Base-by-base conservation (phyloP, 1,284 basidiomycete genomes). In the Tylopilus sp. region DNA sequence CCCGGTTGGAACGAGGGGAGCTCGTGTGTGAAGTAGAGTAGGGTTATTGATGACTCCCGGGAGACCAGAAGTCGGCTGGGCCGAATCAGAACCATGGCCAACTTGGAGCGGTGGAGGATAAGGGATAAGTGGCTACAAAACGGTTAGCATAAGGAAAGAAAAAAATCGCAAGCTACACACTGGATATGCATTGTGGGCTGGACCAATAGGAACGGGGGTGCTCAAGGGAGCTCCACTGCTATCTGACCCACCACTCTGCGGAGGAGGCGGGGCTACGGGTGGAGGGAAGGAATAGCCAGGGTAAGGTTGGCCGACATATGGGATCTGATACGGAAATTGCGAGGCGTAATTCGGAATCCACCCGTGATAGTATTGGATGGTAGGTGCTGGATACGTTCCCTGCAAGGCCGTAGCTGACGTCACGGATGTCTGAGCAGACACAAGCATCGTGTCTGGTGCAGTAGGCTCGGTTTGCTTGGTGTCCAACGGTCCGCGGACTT, bases 1-100 rank as follows among this genome's bases (percentile, higher is more conserved):
- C 3, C 84, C 83, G 0, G 82, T 78, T 2, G 86, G 79, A 34
- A 76, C 69, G 13, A 87, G 67, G 26, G 86, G 83, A 12, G 83
- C 76, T 61, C 82, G 80, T 28, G 66, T 53, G 35, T 65, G 63
- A 45, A 65, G 44, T 6, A 59, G 55, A 30, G 60, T 58, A 30
- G 67, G 55, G 44, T 57, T 56, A 33, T 38, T 63, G 62, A 43
- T 29, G 31, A 55, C 29, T 52, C 55, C 41, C n/a, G 51, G 39
- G 59, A 44, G 63, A 18, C 54, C 42, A 44, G 63, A 25, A 21
- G 46, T 31, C 12, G 66, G 25, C 68, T 69, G 60, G 2, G 45
- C 46, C 13, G 53, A 44, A 39, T 67, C 52, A 54, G 54, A 25
- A 23, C 28, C 13, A 23, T 67, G 66, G 35, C 63, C 61, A 28